Conservation (phyloP, 139 green algal genomes). For the Axilococcus clingmanii region DNA sequence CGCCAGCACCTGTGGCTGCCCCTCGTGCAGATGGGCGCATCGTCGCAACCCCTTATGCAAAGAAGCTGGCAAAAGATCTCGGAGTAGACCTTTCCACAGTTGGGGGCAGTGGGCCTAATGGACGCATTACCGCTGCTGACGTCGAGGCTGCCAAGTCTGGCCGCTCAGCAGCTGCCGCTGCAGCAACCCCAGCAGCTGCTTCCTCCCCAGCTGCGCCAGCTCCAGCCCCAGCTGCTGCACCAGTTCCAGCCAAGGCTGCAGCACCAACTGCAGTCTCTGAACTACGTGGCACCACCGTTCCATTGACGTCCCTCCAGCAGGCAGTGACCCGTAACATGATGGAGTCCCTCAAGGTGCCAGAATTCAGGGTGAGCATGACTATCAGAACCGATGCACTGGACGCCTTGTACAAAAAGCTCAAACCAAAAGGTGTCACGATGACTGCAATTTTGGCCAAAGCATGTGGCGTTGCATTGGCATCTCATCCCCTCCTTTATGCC, state of each 20-base stretch:
- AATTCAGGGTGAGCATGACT: conserved; percentile 85
- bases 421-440: conserved; percentile 98
- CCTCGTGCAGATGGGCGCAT: conserved; percentile 49
- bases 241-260: conserved; percentile 23
- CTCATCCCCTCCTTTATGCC: conserved; percentile 87
- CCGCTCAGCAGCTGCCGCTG: conserved; percentile 27
- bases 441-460: conserved; percentile 94
- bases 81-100: conserved; percentile 79
- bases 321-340: conserved; percentile 94
- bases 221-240: conserved; percentile 23
- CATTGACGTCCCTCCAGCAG: conserved; percentile 82
- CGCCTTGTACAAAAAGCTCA: conserved; percentile 89
- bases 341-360: conserved; percentile 83
- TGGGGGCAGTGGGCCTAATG: conserved; percentile 71
- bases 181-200: conserved; percentile 8
- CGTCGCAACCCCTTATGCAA: conserved; percentile 95
- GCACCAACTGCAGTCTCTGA: conserved; percentile 58
- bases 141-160: conserved; percentile 60
- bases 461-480: conserved; percentile 71
- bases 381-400: conserved; percentile 94
- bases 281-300: conserved; percentile 76
- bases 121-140: conserved; percentile 88
- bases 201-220: conserved; percentile 31
- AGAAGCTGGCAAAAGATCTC: conserved; percentile 94
- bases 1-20: conserved; percentile 15